Percentiles rank a stretch among this genome's conserved stretches.
Evolutionary conservation across 139 green algal species (phyloP).

Genomic region (Volvox africanus): DNA sequence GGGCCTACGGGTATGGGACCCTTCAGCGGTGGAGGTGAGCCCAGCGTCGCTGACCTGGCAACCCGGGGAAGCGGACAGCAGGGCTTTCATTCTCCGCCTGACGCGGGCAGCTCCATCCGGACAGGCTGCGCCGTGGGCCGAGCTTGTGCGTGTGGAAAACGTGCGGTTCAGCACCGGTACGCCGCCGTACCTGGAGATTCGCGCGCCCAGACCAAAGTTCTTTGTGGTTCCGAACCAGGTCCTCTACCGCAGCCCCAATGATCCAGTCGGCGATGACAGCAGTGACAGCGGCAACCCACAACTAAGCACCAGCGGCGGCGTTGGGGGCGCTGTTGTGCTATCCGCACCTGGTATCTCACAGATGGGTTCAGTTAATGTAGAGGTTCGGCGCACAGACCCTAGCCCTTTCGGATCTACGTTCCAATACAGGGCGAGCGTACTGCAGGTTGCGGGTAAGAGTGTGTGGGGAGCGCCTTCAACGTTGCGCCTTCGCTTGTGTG

Average conservation of each 20-base stretch:
- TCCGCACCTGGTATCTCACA: not conserved
- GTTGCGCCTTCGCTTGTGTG: too few species aligned
- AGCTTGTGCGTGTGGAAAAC: conserved; percentile 1
- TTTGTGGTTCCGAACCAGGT: not conserved
- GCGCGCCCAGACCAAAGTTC: not conserved
- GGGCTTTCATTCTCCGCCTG: conserved; percentile 1
- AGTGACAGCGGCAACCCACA: not conserved
- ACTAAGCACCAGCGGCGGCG: not conserved
- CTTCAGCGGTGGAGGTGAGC: not conserved
- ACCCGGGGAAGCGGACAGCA: not conserved
- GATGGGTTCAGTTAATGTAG: not conserved
- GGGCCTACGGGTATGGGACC: conserved; percentile 17
- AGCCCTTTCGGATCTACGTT: conserved; percentile 16
- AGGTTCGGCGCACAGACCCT: not conserved
- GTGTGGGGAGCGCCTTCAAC: too few species aligned
- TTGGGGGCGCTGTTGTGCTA: not conserved
- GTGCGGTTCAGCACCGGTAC: not conserved
- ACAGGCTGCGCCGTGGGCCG: not conserved
- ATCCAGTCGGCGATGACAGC: not conserved
- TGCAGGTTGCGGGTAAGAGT: not conserved
- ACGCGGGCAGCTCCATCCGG: not conserved
- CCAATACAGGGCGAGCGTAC: not conserved
- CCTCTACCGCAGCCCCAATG: not conserved
- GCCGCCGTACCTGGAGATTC: not conserved
- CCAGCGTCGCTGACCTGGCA: conserved; percentile 5